Conservation (phyloP, 2,329 filamentous ascomycete genomes). For the Beauveria asiatica region DNA sequence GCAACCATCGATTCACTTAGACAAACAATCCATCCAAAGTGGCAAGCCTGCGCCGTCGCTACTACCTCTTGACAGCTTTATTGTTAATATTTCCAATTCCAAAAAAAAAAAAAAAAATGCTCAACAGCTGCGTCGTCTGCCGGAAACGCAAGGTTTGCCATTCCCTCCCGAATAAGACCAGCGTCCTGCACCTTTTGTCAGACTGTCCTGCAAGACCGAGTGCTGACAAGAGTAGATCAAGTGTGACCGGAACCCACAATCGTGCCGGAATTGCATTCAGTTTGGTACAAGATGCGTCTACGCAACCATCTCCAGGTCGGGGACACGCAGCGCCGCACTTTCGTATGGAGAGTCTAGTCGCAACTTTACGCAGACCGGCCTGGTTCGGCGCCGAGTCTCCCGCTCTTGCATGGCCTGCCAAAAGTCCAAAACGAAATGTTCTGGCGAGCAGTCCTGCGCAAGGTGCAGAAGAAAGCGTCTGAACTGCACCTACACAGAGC, state of each 20-base stretch:
- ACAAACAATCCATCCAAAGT: neutral
- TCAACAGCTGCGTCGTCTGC: neutral
- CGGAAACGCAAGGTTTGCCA: neutral
- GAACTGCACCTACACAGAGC: neutral
- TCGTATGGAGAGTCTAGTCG: neutral
- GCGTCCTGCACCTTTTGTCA: neutral
- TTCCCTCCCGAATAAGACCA: neutral
- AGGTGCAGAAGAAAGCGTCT: neutral
- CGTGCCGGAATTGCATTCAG: slow-evolving; percentile 6
- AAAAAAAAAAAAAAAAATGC: too few species aligned
- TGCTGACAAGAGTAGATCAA: slow-evolving; percentile 1
- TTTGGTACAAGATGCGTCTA: slow-evolving; percentile 4
- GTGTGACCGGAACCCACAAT: neutral
- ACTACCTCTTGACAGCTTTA: neutral
- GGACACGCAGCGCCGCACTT: neutral
- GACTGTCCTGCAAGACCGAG: neutral
- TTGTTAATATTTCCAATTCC: too few species aligned
- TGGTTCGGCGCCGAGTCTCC: neutral
- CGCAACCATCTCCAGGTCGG: neutral
- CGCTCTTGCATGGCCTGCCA: neutral
- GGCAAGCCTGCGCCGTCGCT: neutral
- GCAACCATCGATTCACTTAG: too few species aligned
- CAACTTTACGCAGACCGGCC: neutral
- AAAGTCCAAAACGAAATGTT: slow-evolving; percentile 2
- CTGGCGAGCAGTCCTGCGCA: neutral